A percentile compares a stretch with the other conserved stretches of the same genome.
phyloP scores from a whole-genome alignment of 495 filamentous ascomycete species.

The Amphirosellinia nigrospora region DNA sequence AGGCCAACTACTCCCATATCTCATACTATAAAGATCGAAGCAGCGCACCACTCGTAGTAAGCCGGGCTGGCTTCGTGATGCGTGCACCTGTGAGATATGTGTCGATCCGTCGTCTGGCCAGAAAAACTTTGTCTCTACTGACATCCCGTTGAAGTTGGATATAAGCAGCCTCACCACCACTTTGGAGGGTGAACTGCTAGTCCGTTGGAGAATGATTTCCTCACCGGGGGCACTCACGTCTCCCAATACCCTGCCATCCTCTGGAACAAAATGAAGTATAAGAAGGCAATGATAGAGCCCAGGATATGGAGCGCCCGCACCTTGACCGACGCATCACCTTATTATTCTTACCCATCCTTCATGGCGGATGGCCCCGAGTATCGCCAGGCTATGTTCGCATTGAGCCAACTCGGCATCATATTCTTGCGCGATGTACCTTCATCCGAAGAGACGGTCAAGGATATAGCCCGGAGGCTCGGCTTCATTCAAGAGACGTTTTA shows the following conservation, averaged over 20 bases:
- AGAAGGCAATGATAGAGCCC: neutral
- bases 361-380: slow-evolving; percentile 57
- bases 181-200: slow-evolving; percentile 50
- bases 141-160: slow-evolving; percentile 65
- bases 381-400: slow-evolving; percentile 60
- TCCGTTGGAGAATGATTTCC: slow-evolving; percentile 58
- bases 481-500: slow-evolving; percentile 83
- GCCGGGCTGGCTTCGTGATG: slow-evolving; percentile 69
- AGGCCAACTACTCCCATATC: neutral
- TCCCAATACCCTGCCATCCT: slow-evolving; percentile 28
- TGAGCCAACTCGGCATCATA: slow-evolving; percentile 68
- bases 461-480: slow-evolving; percentile 74
- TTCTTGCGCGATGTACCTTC: slow-evolving; percentile 74
- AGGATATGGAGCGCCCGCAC: slow-evolving; percentile 43
- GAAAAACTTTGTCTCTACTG: slow-evolving; percentile 75
- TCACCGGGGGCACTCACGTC: slow-evolving; percentile 23
- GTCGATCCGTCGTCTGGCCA: slow-evolving; percentile 81
- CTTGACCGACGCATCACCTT: slow-evolving; percentile 32
- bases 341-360: slow-evolving; percentile 72
- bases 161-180: slow-evolving; percentile 40
- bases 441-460: slow-evolving; percentile 65
- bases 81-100: slow-evolving; percentile 73
- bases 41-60: neutral
- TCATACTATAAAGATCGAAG: neutral
- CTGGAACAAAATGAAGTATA: neutral